A percentile compares a stretch with the other conserved stretches of the same genome.
Conservation (phyloP, 1,284 basidiomycete genomes). For the Sutorius eximius region DNA sequence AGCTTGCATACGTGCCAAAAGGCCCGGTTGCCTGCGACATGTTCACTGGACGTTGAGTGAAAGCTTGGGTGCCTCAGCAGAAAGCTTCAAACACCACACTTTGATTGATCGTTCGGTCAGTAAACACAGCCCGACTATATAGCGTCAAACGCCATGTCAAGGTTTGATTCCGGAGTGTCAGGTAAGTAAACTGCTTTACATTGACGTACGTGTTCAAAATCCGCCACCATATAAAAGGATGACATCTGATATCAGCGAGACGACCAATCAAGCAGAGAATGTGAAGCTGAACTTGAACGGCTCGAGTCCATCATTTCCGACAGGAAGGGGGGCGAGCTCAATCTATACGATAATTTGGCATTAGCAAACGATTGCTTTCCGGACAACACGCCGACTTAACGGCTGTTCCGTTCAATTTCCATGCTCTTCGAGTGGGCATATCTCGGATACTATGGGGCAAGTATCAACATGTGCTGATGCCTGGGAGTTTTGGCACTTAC, state of each 20-base stretch:
- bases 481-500: neutral
- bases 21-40: neutral
- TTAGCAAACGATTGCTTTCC: neutral
- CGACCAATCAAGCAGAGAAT: neutral
- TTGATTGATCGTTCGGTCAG: neutral
- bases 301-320: slow-evolving; percentile 1
- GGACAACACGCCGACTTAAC: slow-evolving; percentile 1
- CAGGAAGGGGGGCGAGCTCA: slow-evolving; percentile 5
- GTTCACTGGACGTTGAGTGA: neutral
- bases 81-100: neutral
- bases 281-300: slow-evolving; percentile 8
- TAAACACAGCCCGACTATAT: neutral
- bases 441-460: slow-evolving; percentile 5
- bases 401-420: slow-evolving; percentile 1
- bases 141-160: neutral
- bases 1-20: neutral
- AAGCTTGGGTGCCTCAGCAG: neutral
- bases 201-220: neutral
- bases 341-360: neutral
- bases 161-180: neutral
- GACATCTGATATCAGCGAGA: neutral
- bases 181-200: neutral
- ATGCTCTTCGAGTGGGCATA: slow-evolving; percentile 2
- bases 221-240: neutral
- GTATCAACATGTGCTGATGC: neutral